Percentiles rank a stretch among this genome's conserved stretches.
Evolutionary conservation across 176 grass and related monocot genomes (phyloP).

Genomic region (Musa acuminata): DNA sequence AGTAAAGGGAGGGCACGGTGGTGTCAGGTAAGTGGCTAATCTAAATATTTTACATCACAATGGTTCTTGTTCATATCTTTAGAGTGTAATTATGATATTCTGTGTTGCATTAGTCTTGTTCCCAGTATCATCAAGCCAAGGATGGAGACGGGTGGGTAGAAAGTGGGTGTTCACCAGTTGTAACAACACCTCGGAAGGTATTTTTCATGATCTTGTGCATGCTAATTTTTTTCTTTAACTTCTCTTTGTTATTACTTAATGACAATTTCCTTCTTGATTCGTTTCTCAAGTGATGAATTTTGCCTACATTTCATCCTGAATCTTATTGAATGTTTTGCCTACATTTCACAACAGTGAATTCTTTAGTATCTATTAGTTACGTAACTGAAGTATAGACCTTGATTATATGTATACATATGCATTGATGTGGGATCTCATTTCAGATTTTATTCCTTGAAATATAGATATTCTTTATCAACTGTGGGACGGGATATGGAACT

Average conservation of each 20-base stretch:
- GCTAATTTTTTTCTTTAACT: no score
- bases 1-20: slow-evolving; percentile 86
- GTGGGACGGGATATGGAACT: no score
- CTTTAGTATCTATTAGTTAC: not conserved
- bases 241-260: not conserved
- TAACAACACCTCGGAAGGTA: slow-evolving; percentile 45
- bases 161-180: slow-evolving; percentile 44
- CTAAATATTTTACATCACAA: slow-evolving; percentile 2
- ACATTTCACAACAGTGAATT: not conserved
- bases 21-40: slow-evolving; percentile 58
- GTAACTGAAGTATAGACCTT: no score
- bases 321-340: not conserved
- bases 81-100: slow-evolving; percentile 16
- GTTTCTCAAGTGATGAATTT: no score
- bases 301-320: not conserved
- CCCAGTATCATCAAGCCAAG: slow-evolving; percentile 77
- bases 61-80: not conserved
- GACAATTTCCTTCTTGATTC: not conserved
- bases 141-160: slow-evolving; percentile 99
- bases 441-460: not conserved
- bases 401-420: not conserved
- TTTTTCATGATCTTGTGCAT: no score
- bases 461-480: no score
- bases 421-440: not conserved
- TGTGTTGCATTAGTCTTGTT: slow-evolving; percentile 49